These are phyloP conservation scores for Solidago caesia DNA, from an alignment of 129 eudicot species.

Conservation along the genomic window DNA sequence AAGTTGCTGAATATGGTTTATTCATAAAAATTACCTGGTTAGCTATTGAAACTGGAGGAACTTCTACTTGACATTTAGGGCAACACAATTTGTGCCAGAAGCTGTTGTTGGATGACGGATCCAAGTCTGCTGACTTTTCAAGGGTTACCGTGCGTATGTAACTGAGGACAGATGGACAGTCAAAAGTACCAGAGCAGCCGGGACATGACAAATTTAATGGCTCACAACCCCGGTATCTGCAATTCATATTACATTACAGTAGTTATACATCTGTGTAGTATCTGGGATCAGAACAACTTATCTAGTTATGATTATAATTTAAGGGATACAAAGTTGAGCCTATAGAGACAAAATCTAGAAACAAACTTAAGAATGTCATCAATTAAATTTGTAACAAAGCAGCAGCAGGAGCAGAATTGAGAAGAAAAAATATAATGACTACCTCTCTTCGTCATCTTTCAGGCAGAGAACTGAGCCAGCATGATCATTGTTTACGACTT, in stretches of 20 bases:
- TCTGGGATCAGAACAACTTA: not conserved
- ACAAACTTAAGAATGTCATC: not conserved
- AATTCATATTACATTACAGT: conserved; percentile 1
- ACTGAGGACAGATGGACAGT: conserved; percentile 73
- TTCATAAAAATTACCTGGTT: conserved; percentile 62
- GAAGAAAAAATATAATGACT: not conserved
- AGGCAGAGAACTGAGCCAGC: conserved; percentile 59
- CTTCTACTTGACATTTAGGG: conserved; percentile 80
- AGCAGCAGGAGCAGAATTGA: not conserved
- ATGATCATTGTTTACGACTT: conserved; percentile 51
- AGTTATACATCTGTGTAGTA: conserved; percentile 6
- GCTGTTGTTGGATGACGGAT: conserved; percentile 32
- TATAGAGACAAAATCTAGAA: not conserved
- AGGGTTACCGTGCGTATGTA: conserved; percentile 48
- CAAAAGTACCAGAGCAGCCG: conserved; percentile 73
- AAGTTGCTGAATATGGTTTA: not conserved
- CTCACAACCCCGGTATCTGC: conserved; percentile 86
- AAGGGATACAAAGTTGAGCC: not conserved
- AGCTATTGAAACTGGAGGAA: conserved; percentile 67
- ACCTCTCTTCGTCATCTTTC: conserved; percentile 90
- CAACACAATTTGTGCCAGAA: conserved; percentile 73
- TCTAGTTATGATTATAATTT: not conserved
- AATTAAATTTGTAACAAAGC: not conserved
- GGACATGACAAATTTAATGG: conserved; percentile 80
- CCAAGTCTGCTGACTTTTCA: conserved; percentile 46